phyloP scores from a whole-genome alignment of 768 basidiomycete genomes.

The Serendipita sp. region DNA sequence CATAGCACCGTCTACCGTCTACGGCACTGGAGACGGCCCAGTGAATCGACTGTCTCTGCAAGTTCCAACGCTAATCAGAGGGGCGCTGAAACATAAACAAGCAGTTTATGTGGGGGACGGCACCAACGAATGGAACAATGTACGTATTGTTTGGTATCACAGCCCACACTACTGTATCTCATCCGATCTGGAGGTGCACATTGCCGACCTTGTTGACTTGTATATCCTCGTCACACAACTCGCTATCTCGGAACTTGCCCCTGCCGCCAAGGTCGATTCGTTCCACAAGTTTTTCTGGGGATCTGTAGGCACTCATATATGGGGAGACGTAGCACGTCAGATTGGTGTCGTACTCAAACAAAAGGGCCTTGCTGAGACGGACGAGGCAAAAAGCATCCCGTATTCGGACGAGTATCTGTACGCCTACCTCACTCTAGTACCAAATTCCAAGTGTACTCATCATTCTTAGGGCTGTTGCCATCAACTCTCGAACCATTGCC shows the following conservation, averaged over 20 bases:
- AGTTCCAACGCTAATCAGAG: slow-evolving; percentile 13
- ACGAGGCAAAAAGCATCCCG: slow-evolving; percentile 11
- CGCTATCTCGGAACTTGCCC: slow-evolving; percentile 13
- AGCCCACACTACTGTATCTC: neutral
- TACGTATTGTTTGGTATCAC: neutral
- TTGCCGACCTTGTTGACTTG: slow-evolving; percentile 16
- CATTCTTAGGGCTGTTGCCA: slow-evolving; percentile 9
- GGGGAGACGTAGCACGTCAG: slow-evolving; percentile 14
- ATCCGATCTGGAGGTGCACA: slow-evolving; percentile 14
- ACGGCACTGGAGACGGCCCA: slow-evolving; percentile 16
- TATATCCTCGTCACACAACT: slow-evolving; percentile 16
- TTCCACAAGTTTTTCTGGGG: slow-evolving; percentile 18
- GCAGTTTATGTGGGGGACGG: slow-evolving; percentile 16
- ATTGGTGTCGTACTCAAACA: slow-evolving; percentile 13
- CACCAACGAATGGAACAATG: slow-evolving; percentile 17
- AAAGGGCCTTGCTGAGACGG: slow-evolving; percentile 9
- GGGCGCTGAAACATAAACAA: slow-evolving; percentile 13
- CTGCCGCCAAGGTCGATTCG: slow-evolving; percentile 9
- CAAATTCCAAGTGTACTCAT: neutral
- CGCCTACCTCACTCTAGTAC: neutral
- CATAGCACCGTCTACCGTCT: slow-evolving; percentile 18
- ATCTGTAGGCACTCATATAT: slow-evolving; percentile 14
- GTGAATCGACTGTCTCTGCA: slow-evolving; percentile 16
- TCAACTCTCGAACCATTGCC: slow-evolving; percentile 15
- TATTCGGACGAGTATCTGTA: slow-evolving; percentile 5